Percentiles rank a stretch among this genome's conserved stretches.
These are phyloP conservation scores for Coprinellus aureogranulatus DNA, from an alignment of 768 basidiomycete genomes.

Conservation along the genomic window DNA sequence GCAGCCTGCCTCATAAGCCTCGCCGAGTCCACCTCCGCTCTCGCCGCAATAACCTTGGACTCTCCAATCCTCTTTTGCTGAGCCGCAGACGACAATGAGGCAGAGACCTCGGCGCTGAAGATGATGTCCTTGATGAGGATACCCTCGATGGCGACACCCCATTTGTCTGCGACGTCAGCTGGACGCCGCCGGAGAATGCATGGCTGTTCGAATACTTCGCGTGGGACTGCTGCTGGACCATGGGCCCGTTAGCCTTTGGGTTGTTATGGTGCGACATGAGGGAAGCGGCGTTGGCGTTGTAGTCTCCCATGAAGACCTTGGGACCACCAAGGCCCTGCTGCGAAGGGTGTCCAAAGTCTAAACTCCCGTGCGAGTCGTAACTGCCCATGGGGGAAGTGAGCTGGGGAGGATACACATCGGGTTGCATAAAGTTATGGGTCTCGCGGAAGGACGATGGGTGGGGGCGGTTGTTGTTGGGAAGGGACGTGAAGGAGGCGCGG, in stretches of 20 bases:
- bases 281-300: constrained; percentile 9
- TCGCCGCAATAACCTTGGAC: constrained; percentile 92
- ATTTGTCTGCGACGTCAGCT: constrained; percentile 79
- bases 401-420: constrained; percentile 36
- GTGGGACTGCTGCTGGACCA: constrained; percentile 27
- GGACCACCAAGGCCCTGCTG: constrained; percentile 19
- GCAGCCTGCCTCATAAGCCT: constrained; percentile 96
- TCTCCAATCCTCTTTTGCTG: constrained; percentile 98
- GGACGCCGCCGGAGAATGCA: constrained; percentile 34
- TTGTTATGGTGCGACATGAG: constrained; percentile 1
- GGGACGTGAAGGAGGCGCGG: constrained; percentile 35
- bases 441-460: constrained; percentile 38
- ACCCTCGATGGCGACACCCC: constrained; percentile 96
- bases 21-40: constrained; percentile 93
- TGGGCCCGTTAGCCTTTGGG: constrained; percentile 15
- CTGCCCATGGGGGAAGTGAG: constrained; percentile 40
- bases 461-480: constrained; percentile 43
- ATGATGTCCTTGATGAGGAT: constrained; percentile 95
- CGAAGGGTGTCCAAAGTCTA: constrained; percentile 28
- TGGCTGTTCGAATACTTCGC: constrained; percentile 23
- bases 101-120: constrained; percentile 86
- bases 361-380: constrained; percentile 35
- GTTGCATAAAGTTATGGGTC: constrained; percentile 28
- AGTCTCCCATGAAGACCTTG: constrained; percentile 33
- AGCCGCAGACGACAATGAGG: constrained; percentile 90